phyloP scores from a whole-genome alignment of 2,329 filamentous ascomycete genomes.

The Xylariaceae sp. region DNA sequence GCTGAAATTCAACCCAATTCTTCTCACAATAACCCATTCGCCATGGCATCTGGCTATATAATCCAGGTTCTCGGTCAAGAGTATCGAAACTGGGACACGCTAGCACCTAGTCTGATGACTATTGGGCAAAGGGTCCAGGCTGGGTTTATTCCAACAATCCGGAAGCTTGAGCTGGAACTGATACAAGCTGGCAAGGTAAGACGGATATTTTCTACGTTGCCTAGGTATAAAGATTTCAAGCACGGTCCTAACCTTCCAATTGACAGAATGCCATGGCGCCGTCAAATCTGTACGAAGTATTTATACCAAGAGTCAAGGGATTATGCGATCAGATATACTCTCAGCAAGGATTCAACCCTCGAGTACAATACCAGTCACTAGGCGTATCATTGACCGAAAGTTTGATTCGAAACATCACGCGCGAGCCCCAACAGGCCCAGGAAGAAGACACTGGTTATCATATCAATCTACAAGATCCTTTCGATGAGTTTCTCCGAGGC shows the following conservation, averaged over 20 bases:
- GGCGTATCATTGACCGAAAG: slow-evolving; percentile 37
- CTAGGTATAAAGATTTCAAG: too few relatives aligned
- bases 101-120: slow-evolving; percentile 30
- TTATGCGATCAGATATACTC: slow-evolving; percentile 42
- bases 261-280: slow-evolving; percentile 33
- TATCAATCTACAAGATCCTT: slow-evolving; percentile 1
- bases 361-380: slow-evolving; percentile 38
- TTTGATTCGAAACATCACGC: slow-evolving; percentile 29
- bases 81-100: slow-evolving; percentile 27
- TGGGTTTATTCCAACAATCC: slow-evolving; percentile 36
- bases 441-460: slow-evolving; percentile 11
- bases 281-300: slow-evolving; percentile 36
- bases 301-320: slow-evolving; percentile 34
- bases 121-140: slow-evolving; percentile 32
- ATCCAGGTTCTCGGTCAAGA: slow-evolving; percentile 31
- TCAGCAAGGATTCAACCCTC: slow-evolving; percentile 27
- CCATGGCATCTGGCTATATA: slow-evolving; percentile 32
- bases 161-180: slow-evolving; percentile 48
- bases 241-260: background rate
- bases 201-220: background rate
- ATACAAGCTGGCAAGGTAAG: slow-evolving; percentile 48
- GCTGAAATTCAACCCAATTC: slow-evolving; percentile 25
- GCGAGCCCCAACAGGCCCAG: slow-evolving; percentile 14
- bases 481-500: slow-evolving; percentile 17
- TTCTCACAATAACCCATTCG: slow-evolving; percentile 28